Evolutionary conservation across 208 protist species (phyloP).

Genomic region (Trypanosoma theileri): DNA sequence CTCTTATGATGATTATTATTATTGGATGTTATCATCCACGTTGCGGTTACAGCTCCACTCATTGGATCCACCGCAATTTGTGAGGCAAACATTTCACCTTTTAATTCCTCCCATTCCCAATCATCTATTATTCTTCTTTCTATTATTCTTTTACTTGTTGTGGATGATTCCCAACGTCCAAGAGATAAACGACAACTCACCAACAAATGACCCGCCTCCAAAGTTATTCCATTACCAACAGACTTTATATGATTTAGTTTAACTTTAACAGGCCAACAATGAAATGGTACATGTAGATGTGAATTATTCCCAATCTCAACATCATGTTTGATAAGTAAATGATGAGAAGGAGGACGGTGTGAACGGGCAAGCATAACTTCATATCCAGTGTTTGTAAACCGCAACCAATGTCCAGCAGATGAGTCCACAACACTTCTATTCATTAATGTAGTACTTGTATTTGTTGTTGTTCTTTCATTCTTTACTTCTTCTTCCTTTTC

Average conservation of each 20-base stretch:
- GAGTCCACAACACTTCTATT: background rate
- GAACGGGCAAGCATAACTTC: background rate
- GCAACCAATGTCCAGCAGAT: slow-evolving; percentile 11
- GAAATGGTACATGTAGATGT: slow-evolving; percentile 16
- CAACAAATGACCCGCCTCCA: slow-evolving; percentile 5
- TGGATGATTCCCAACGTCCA: slow-evolving; percentile 5
- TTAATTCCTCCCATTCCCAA: slow-evolving; percentile 10
- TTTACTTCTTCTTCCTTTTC: background rate
- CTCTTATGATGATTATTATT: background rate
- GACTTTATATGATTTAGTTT: background rate
- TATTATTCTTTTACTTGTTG: too few relatives aligned
- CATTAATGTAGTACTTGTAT: too few relatives aligned
- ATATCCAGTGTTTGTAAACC: slow-evolving; percentile 4
- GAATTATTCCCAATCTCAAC: background rate
- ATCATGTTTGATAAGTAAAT: background rate
- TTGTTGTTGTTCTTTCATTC: background rate
- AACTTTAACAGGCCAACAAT: slow-evolving; percentile 19
- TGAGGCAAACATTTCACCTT: slow-evolving; percentile 9
- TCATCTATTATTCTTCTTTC: background rate
- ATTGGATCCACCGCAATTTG: slow-evolving; percentile 6
- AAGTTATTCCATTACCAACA: background rate
- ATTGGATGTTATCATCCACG: background rate
- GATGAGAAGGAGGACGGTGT: background rate
- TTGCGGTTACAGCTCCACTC: slow-evolving; percentile 5
- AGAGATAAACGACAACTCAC: slow-evolving; percentile 9